Conservation (phyloP, 805 yeast genomes). For the Candida suzukii region DNA sequence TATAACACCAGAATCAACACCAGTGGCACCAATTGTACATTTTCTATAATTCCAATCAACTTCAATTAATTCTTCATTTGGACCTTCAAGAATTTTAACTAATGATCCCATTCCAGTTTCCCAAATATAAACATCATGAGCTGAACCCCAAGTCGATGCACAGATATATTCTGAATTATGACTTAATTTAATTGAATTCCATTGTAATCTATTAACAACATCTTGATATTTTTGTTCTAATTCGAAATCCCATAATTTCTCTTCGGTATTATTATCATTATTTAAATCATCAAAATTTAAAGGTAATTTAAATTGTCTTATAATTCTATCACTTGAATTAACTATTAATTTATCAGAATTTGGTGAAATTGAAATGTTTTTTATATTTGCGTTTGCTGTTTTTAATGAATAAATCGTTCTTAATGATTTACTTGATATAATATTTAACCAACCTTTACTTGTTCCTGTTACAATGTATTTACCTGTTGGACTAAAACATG, state of each 20-base stretch:
- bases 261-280: neutral
- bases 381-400: conserved; percentile 64
- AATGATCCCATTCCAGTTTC: conserved; percentile 85
- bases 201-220: conserved; percentile 78
- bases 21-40: conserved; percentile 75
- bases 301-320: conserved; percentile 53
- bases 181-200: conserved; percentile 77
- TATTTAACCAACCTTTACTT: conserved; percentile 68
- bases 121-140: conserved; percentile 90
- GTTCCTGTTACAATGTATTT: conserved; percentile 65
- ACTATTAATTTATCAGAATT: conserved; percentile 59
- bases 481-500: conserved; percentile 47
- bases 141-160: conserved; percentile 82
- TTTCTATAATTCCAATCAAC: conserved; percentile 79
- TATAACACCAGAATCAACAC: conserved; percentile 76
- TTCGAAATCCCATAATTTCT: conserved; percentile 35
- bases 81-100: conserved; percentile 83
- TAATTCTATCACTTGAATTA: conserved; percentile 72
- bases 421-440: conserved; percentile 26
- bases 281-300: conserved; percentile 21
- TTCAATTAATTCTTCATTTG: conserved; percentile 79
- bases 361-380: conserved; percentile 53
- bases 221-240: conserved; percentile 83
- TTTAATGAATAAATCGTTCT: conserved; percentile 36
- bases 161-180: conserved; percentile 76